phyloP scores from a whole-genome alignment of 305 asterid species.

The Fraxinus floribunda region DNA sequence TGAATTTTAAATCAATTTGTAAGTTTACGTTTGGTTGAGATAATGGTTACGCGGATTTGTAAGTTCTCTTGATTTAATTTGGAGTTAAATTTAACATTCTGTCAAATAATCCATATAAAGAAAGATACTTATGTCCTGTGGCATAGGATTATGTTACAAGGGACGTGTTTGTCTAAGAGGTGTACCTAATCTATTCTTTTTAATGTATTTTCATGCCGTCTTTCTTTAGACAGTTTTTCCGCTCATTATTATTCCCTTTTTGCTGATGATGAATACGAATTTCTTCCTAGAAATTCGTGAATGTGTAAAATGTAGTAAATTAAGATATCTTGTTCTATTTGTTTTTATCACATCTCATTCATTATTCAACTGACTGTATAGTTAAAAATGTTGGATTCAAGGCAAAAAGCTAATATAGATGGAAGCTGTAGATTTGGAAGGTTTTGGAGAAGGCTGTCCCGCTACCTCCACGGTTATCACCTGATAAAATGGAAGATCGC shows the following conservation, averaged over 20 bases:
- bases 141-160: not conserved
- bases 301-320: not conserved
- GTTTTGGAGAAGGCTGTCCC: not conserved
- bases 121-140: too few species aligned
- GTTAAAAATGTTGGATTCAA: not conserved
- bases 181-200: not conserved
- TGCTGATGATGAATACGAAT: not conserved
- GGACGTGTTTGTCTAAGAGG: not conserved
- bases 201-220: not conserved
- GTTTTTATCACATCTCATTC: not conserved
- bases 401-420: not conserved
- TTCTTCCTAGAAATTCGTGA: not conserved
- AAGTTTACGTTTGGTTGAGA: not conserved
- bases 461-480: not conserved
- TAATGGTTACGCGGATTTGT: not conserved
- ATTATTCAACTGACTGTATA: not conserved
- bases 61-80: not conserved
- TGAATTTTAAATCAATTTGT: not conserved
- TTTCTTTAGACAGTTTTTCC: not conserved
- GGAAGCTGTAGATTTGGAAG: not conserved
- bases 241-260: not conserved
- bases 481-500: not conserved
- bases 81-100: not conserved
- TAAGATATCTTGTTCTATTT: not conserved
- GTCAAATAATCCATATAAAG: not conserved